Evolutionary conservation across 768 basidiomycete species (phyloP), one percentile per base, ranked within the genome.

Genomic region (Suillus weaverae): DNA sequence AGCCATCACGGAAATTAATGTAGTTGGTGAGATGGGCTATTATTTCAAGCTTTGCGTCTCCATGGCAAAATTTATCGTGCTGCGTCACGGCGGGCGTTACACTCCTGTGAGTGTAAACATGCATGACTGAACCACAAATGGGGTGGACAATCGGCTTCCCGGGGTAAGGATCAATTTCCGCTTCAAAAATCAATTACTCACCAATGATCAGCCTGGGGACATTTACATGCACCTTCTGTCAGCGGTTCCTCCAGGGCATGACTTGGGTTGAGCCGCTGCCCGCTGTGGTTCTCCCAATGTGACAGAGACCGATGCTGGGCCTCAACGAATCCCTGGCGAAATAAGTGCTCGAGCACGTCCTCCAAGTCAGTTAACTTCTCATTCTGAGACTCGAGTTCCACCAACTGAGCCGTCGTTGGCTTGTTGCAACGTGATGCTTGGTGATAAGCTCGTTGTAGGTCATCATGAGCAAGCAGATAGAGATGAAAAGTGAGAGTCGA

Each of bases 1-100:
- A 85, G 2, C 79, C 79, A 41, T 75, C 74, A 30, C 56, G 66
- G 72, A 84, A 85, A 67, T n/a, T n/a, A n/a, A 84, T 74, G 63
- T 83, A 65, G 75, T 84, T 84, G 60, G 81, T 83, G 62, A 84
- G 67, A 62, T 84, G 78, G n/a, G 81, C 81, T 26, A 84, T 65
- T 32, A 74, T 71, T 65, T 80, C 81, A 60, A 80, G 72, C 68
- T 72, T 78, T 39, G 66, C 67, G 44, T 76, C 72, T 0, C 68
- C 64, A 44, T 79, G 75, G 18, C 56, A 39, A 44, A 83, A 74
- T 71, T 79, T 80, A 66, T 83, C 66, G 38, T 81, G 81, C 67
- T 84, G 84, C n/a, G 76, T 73, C 41, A 81, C 77, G 20, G 73
- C 69, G 38, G 75, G 74, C 4, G 71, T 70, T 20, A 57, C 66